phyloP scores from a whole-genome alignment of 1,139 yeast genomes.

The Spathaspora sp. region DNA sequence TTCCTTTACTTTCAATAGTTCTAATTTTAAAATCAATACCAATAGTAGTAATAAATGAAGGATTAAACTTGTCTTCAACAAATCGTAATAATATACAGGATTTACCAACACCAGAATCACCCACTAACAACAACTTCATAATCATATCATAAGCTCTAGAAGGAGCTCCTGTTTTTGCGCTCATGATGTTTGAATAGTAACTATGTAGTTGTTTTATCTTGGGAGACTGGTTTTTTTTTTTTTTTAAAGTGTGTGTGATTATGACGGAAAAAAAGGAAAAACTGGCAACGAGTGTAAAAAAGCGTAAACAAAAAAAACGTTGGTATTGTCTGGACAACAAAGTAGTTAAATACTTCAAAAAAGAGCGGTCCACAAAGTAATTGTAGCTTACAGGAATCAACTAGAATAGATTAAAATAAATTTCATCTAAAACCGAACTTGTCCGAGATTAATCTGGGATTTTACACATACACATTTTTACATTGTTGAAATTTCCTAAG shows the following conservation, averaged over 20 bases:
- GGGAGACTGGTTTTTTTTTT: background rate
- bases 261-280: background rate
- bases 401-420: background rate
- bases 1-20: slow-evolving; percentile 91
- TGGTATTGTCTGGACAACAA: background rate
- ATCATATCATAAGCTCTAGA: slow-evolving; percentile 90
- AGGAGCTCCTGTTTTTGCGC: slow-evolving; percentile 45
- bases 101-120: slow-evolving; percentile 97
- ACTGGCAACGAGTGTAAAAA: background rate
- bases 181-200: slow-evolving; percentile 2
- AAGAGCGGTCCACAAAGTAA: background rate
- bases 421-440: background rate
- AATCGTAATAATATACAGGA: slow-evolving; percentile 91
- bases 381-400: no score
- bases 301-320: background rate
- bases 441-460: background rate
- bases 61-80: slow-evolving; percentile 96
- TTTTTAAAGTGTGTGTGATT: background rate
- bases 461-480: background rate
- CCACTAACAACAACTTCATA: slow-evolving; percentile 89
- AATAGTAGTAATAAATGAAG: slow-evolving; percentile 93
- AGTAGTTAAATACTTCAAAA: background rate
- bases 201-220: background rate
- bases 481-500: background rate
- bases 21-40: slow-evolving; percentile 98